Evolutionary conservation across 2,329 filamentous ascomycete genomes (phyloP).

Genomic region (Neoarthrinium moseri): DNA sequence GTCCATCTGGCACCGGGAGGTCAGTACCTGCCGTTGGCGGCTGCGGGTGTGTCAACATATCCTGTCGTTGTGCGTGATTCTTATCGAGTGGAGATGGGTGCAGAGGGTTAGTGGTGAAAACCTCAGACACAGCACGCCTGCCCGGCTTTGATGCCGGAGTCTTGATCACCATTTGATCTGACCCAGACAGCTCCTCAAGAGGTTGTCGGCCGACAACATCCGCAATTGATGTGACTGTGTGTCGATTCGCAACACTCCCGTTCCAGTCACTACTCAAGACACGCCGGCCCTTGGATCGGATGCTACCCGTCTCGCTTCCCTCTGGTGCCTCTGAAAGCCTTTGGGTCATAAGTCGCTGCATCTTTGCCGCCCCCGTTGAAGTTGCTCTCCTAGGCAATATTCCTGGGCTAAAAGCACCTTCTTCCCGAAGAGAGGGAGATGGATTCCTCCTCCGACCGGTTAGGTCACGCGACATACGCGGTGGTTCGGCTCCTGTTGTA

Average conservation of each 20-base stretch:
- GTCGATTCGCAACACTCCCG: slow-evolving; percentile 16
- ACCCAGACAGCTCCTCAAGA: no score
- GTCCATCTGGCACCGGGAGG: slow-evolving; percentile 13
- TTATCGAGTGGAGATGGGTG: no score
- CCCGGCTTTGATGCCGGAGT: no score
- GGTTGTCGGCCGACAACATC: slow-evolving; percentile 12
- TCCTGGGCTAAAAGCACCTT: slow-evolving; percentile 1
- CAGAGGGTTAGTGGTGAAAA: slow-evolving; percentile 6
- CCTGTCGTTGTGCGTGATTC: no score
- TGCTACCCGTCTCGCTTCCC: slow-evolving; percentile 11
- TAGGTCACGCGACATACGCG: slow-evolving; percentile 14
- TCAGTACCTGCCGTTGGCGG: no score
- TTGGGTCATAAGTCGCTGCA: slow-evolving; percentile 35
- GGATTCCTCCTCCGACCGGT: slow-evolving; percentile 11
- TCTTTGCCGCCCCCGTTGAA: slow-evolving; percentile 46
- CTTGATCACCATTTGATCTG: no score
- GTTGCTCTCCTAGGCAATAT: slow-evolving; percentile 37
- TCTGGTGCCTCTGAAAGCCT: slow-evolving; percentile 9
- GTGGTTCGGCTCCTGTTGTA: slow-evolving; percentile 14
- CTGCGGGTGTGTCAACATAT: no score
- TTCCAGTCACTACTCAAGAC: slow-evolving; percentile 29
- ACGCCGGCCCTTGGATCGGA: slow-evolving; percentile 14
- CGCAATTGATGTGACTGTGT: slow-evolving; percentile 15
- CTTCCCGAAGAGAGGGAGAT: slow-evolving; percentile 6
- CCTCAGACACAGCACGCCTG: slow-evolving; percentile 8